Percentiles rank a stretch among this genome's conserved stretches.
These are phyloP conservation scores for Paramecium pentaurelia DNA, from an alignment of 73 alveolate species.

Conservation along the genomic window DNA sequence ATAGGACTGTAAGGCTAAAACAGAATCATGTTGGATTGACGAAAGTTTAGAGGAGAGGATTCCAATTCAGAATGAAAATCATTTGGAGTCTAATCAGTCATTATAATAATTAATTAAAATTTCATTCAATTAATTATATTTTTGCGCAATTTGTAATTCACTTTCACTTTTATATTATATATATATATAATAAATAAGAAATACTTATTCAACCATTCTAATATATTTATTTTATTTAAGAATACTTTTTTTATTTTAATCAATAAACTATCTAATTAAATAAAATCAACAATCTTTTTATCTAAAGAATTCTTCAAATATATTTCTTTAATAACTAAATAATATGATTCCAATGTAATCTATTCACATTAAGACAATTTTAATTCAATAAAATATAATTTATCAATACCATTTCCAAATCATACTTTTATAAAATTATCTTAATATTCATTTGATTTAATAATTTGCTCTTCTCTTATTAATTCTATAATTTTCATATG, in stretches of 20 bases:
- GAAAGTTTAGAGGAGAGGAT: neutral
- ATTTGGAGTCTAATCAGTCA: conserved; percentile 6
- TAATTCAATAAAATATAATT: too few species aligned
- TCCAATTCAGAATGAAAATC: neutral
- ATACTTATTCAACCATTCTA: neutral
- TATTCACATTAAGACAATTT: too few species aligned
- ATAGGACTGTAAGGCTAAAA: neutral
- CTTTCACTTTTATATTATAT: neutral
- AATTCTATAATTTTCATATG: conserved; percentile 95
- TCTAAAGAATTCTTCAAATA: neutral
- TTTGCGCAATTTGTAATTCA: neutral
- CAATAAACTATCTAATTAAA: neutral
- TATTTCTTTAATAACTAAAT: neutral
- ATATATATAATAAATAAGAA: neutral
- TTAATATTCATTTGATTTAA: neutral
- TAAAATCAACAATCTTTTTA: neutral
- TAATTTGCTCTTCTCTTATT: conserved; percentile 76
- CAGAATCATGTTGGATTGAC: neutral
- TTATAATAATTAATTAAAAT: neutral
- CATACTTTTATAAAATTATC: neutral
- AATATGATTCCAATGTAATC: neutral
- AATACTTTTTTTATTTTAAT: neutral
- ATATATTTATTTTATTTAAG: neutral
- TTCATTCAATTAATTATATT: neutral
- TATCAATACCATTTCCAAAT: neutral